phyloP scores from a whole-genome alignment of 345 rosid species.

The Sonneratia caseolaris region DNA sequence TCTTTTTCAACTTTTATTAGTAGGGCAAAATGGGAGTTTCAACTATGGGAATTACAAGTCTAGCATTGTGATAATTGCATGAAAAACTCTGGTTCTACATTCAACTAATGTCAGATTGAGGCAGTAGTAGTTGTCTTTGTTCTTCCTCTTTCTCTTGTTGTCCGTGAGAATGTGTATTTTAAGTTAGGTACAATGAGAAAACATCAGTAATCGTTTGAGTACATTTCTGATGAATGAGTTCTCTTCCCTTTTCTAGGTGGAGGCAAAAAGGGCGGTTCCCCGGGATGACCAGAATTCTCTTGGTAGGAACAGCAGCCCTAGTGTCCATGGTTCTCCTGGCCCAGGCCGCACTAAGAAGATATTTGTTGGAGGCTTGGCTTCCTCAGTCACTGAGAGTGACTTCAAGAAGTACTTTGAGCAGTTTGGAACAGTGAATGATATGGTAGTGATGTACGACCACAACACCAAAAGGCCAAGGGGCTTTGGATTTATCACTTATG shows the following conservation, averaged over 20 bases:
- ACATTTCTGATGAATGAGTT: not conserved
- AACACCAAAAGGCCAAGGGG: slow-evolving; percentile 68
- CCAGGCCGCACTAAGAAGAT: slow-evolving; percentile 66
- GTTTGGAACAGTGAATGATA: slow-evolving; percentile 66
- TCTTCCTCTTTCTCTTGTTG: not conserved
- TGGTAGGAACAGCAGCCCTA: slow-evolving; percentile 29
- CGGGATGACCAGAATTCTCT: slow-evolving; percentile 63
- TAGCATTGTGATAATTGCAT: slow-evolving; percentile 28
- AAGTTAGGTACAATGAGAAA: not conserved
- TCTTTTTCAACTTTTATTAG: not conserved
- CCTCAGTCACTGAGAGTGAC: slow-evolving; percentile 68
- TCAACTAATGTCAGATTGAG: slow-evolving; percentile 11
- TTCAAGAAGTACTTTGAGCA: slow-evolving; percentile 70
- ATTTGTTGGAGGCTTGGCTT: slow-evolving; percentile 82
- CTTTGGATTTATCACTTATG: slow-evolving; percentile 75
- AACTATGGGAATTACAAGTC: slow-evolving; percentile 13
- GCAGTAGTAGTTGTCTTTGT: slow-evolving; percentile 2
- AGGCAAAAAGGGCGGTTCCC: slow-evolving; percentile 78
- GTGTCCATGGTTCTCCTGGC: slow-evolving; percentile 60
- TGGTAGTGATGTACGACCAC: slow-evolving; percentile 75
- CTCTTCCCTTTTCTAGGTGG: slow-evolving; percentile 37
- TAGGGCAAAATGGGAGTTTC: slow-evolving; percentile 7
- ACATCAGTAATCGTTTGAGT: slow-evolving; percentile 29
- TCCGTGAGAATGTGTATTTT: not conserved
- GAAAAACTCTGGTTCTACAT: slow-evolving; percentile 20